These are phyloP conservation scores for Hansfordia pulvinata DNA, from an alignment of 2,329 filamentous ascomycete genomes.

Conservation along the genomic window DNA sequence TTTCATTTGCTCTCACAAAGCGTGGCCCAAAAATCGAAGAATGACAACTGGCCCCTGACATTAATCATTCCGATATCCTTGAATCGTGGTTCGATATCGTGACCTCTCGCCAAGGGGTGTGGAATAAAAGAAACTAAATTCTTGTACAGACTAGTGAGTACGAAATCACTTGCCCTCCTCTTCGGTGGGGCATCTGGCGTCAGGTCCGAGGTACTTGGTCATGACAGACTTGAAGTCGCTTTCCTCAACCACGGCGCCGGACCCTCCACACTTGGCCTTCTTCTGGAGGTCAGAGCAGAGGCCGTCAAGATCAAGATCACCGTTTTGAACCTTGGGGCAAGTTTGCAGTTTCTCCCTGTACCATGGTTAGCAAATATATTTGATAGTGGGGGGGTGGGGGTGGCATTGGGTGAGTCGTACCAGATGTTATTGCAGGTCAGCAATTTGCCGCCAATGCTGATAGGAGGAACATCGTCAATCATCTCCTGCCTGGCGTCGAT, in stretches of 20 bases:
- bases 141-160: no score
- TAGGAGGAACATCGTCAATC: conserved; percentile 50
- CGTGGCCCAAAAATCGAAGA: no score
- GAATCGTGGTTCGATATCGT: no score
- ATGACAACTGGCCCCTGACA: no score
- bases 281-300: conserved; percentile 86
- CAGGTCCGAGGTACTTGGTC: conserved; percentile 44
- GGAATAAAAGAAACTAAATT: no score
- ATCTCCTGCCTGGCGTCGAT: conserved; percentile 64
- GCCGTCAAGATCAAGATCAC: conserved; percentile 86
- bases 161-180: no score
- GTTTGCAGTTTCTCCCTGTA: conserved; percentile 78
- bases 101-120: no score
- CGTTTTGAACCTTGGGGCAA: conserved; percentile 76
- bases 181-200: conserved; percentile 19
- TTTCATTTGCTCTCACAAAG: no score
- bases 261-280: conserved; percentile 91
- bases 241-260: conserved; percentile 78
- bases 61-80: no score
- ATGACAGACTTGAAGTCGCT: conserved; percentile 75
- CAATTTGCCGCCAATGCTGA: conserved; percentile 43
- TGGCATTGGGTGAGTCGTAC: conserved; percentile 38
- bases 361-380: conserved; percentile 24
- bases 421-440: conserved; percentile 87
- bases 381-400: no score